These are phyloP conservation scores for Mucor mucedo DNA, from an alignment of 371 early-diverging fungal species.

Conservation along the genomic window DNA sequence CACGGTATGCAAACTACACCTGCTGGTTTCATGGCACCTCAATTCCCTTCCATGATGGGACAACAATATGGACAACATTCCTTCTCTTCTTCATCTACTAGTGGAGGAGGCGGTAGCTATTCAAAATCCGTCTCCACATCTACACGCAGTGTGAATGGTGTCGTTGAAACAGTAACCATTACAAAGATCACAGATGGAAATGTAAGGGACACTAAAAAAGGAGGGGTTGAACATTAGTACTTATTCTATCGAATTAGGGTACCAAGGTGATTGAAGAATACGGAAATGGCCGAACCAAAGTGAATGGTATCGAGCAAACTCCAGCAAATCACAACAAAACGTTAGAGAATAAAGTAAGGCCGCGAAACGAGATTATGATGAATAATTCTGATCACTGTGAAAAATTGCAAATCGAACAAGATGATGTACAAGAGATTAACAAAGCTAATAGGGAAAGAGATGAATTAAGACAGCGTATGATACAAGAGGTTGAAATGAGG, in stretches of 20 bases:
- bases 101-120: constrained; percentile 1
- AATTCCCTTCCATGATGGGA: constrained; percentile 10
- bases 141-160: constrained; percentile 43
- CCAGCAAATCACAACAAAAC: not conserved
- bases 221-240: too few relatives aligned
- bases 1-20: not conserved
- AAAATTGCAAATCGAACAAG: not conserved
- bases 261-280: constrained; percentile 47
- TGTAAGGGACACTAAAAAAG: constrained; percentile 19
- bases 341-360: too few relatives aligned
- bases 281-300: constrained; percentile 34
- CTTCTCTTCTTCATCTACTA: constrained; percentile 12
- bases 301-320: constrained; percentile 44
- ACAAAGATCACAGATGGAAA: constrained; percentile 42
- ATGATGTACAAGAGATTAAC: constrained; percentile 1
- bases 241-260: constrained; percentile 26
- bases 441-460: not conserved
- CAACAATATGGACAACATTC: not conserved
- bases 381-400: not conserved
- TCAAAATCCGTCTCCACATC: constrained; percentile 32
- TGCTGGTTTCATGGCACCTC: constrained; percentile 1
- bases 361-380: not conserved
- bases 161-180: constrained; percentile 30
- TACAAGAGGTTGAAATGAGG: not conserved
- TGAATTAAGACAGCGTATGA: not conserved